phyloP scores from a whole-genome alignment of 768 basidiomycete genomes.

The Tricholoma bakamatsutake region DNA sequence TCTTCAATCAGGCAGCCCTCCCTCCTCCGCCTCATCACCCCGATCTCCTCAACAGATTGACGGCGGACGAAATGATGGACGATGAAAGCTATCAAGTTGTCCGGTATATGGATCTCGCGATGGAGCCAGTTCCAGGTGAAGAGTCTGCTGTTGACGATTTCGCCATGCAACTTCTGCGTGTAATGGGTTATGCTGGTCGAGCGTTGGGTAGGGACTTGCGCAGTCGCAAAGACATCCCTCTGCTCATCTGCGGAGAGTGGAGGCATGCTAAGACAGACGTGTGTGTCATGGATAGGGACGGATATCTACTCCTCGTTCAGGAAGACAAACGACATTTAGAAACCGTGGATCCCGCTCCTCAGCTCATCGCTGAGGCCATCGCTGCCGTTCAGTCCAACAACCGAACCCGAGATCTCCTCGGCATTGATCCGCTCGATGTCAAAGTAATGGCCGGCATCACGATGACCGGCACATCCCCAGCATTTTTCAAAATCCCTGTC shows the following conservation, averaged over 20 bases:
- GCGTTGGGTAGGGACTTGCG: constrained; percentile 5
- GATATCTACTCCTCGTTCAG: constrained; percentile 19
- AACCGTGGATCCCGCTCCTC: constrained; percentile 3
- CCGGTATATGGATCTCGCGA: constrained; percentile 16
- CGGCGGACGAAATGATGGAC: constrained; percentile 3
- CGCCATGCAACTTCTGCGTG: constrained; percentile 19
- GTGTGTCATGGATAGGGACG: constrained; percentile 19
- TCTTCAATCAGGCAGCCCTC: not conserved
- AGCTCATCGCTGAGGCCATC: not conserved
- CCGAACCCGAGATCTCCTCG: constrained; percentile 6
- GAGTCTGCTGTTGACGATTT: constrained; percentile 31
- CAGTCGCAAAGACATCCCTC: constrained; percentile 19
- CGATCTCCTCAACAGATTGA: not conserved
- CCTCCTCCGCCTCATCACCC: not conserved
- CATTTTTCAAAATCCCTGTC: constrained; percentile 22
- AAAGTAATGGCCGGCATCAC: constrained; percentile 23
- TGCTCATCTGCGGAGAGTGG: constrained; percentile 24
- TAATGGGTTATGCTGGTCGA: constrained; percentile 16
- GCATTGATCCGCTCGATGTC: constrained; percentile 11
- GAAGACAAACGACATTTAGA: constrained; percentile 17
- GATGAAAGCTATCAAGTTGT: constrained; percentile 11
- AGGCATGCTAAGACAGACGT: constrained; percentile 21
- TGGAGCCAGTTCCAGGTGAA: constrained; percentile 16
- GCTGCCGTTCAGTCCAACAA: not conserved
- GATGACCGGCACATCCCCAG: constrained; percentile 24